Base-by-base conservation (phyloP, 306 rosid species). In the Coriaria nepalensis region DNA sequence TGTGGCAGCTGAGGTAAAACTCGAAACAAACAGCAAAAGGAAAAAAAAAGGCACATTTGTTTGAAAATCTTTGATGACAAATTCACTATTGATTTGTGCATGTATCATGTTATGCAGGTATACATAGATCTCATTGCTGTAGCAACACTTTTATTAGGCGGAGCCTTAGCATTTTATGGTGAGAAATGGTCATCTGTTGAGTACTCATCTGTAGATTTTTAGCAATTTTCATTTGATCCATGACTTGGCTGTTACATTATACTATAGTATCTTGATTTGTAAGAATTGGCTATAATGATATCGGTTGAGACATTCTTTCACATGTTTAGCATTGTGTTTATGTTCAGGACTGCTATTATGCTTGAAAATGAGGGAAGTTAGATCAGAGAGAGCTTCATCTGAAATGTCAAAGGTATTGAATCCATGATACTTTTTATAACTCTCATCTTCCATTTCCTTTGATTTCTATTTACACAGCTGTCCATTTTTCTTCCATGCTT, bases 91-190 rank as follows among this genome's bases (percentile, higher is more conserved):
- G 29, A 20, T 1, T 20, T 20, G 29, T 1, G 29, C 3, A 20
- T 20, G 29, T 20, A 54, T 64, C 53, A 59, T 37, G 40, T 70
- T 49, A 46, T 77, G 80, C 94, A 90, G 98, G 94, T 81, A 50
- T 90, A 90, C 61, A 72, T 77, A 56, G 79, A 79, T 66, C 39
- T 79, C 62, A 68, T 80, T 67, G 86, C 94, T 8, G 44, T 68
- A 37, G 85, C 52, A 41, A 77, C 65, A 50, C 87, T 90, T 66
- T 20, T 85, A 59, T 63, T 85, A 60, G 95, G 76, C 48, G 94
- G 75, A 63, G 95, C 92, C 37, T 61, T 90, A 47, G 93, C 92
- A 10, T 81, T 80, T 65, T 90, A 90, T 54, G 98, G 98, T 77
- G 58, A 66, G 87, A 41, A 47, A 46, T 56, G 49, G 13, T 41